Evolutionary conservation across 176 grass and related monocot genomes (phyloP).

Genomic region (Musa itinerans): DNA sequence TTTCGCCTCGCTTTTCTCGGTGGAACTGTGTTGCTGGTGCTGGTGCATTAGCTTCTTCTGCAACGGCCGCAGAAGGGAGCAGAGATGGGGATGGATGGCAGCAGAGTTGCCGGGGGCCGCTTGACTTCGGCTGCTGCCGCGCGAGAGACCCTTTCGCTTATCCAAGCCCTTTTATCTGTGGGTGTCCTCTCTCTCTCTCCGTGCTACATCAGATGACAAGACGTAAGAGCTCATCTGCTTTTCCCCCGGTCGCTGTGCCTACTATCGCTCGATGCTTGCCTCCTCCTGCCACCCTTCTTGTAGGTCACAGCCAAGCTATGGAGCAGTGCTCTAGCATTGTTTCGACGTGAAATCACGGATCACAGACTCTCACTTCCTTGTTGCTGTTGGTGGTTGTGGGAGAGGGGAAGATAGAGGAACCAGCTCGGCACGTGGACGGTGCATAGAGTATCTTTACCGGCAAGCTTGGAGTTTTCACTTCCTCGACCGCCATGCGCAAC

Average conservation of each 20-base stretch:
- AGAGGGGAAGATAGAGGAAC: not conserved
- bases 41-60: constrained; percentile 11
- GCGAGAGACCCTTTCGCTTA: not conserved
- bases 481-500: too few relatives aligned
- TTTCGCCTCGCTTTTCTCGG: constrained; percentile 66
- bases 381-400: not conserved
- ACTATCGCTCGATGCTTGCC: not conserved
- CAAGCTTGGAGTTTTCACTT: too few relatives aligned
- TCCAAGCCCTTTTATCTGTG: constrained; percentile 11
- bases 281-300: not conserved
- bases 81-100: not conserved
- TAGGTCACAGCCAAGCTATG: not conserved
- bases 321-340: not conserved
- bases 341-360: not conserved
- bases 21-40: constrained; percentile 17
- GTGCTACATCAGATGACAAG: constrained; percentile 2
- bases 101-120: constrained; percentile 9
- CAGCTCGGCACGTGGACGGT: not conserved
- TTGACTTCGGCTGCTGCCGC: not conserved
- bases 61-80: constrained; percentile 4
- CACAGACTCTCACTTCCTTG: not conserved
- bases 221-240: constrained; percentile 1
- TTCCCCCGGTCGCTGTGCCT: not conserved
- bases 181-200: too few relatives aligned
- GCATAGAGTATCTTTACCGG: too few relatives aligned